Evolutionary conservation across 2,329 filamentous ascomycete species (phyloP).

Genomic region (Eurotiales sp.): DNA sequence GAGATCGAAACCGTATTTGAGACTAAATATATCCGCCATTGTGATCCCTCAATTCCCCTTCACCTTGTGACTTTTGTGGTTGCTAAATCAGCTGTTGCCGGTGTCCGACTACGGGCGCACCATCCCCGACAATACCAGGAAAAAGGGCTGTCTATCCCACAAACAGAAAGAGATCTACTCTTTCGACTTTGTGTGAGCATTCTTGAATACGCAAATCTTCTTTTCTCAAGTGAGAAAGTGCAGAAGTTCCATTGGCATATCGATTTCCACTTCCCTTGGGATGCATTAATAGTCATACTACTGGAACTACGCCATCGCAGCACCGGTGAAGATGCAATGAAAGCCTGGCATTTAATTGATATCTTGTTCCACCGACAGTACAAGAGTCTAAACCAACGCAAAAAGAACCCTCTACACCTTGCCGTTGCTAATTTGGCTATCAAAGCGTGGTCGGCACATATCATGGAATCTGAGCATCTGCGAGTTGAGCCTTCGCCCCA

Average conservation of each 20-base stretch:
- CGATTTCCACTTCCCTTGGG: slow-evolving; percentile 50
- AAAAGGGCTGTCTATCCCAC: slow-evolving; percentile 16
- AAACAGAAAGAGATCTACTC: slow-evolving; percentile 21
- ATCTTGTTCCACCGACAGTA: slow-evolving; percentile 40
- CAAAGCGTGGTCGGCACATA: slow-evolving; percentile 25
- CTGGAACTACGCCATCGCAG: slow-evolving; percentile 38
- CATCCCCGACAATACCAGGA: slow-evolving; percentile 38
- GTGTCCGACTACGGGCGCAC: slow-evolving; percentile 45
- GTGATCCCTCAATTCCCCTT: slow-evolving; percentile 38
- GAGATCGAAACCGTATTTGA: slow-evolving; percentile 35
- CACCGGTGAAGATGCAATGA: slow-evolving; percentile 31
- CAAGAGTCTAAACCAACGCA: slow-evolving; percentile 19
- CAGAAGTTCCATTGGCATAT: slow-evolving; percentile 46
- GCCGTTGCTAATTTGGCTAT: slow-evolving; percentile 25
- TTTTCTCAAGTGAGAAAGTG: slow-evolving; percentile 33
- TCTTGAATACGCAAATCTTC: slow-evolving; percentile 20
- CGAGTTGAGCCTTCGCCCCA: slow-evolving; percentile 17
- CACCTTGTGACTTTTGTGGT: slow-evolving; percentile 46
- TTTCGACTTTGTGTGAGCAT: slow-evolving; percentile 37
- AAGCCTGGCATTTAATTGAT: slow-evolving; percentile 46
- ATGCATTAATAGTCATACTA: slow-evolving; percentile 50
- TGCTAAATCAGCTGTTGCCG: slow-evolving; percentile 40
- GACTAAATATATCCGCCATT: slow-evolving; percentile 34
- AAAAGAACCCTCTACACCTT: slow-evolving; percentile 20
- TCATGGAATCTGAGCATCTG: slow-evolving; percentile 21